phyloP scores from a whole-genome alignment of 176 grass and related monocot species.

The Elymus sibiricus region DNA sequence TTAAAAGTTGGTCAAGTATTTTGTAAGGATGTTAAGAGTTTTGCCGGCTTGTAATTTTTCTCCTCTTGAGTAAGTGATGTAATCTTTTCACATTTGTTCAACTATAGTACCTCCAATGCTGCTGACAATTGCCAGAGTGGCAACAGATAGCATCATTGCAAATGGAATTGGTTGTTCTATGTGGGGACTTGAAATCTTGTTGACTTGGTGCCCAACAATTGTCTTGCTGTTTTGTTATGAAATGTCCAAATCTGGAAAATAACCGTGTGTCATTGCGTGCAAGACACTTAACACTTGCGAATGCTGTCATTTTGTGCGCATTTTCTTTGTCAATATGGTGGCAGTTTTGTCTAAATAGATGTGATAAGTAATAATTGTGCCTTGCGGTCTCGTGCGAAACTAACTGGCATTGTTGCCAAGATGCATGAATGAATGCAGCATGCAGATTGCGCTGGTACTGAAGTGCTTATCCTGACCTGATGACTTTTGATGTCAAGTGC shows the following conservation, averaged over 20 bases:
- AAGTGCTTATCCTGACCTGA: conserved; percentile 2
- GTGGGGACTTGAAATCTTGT: neutral
- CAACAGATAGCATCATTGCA: neutral
- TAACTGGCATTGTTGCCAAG: neutral
- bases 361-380: neutral
- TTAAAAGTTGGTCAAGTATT: neutral
- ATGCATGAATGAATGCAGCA: conserved; percentile 20
- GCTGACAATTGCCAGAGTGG: neutral
- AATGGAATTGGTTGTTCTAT: neutral
- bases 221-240: neutral
- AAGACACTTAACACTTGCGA: neutral
- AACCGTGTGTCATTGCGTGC: neutral
- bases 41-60: neutral
- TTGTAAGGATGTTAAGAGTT: conserved; percentile 18
- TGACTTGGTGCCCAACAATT: neutral
- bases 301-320: neutral
- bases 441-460: neutral
- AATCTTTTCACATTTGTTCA: neutral
- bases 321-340: neutral
- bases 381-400: neutral
- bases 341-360: neutral
- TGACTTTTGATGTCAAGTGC: neutral
- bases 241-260: neutral
- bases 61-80: neutral
- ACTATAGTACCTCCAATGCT: neutral